Evolutionary conservation across 768 basidiomycete genomes (phyloP).

Genomic region (Leccinellum luteum): DNA sequence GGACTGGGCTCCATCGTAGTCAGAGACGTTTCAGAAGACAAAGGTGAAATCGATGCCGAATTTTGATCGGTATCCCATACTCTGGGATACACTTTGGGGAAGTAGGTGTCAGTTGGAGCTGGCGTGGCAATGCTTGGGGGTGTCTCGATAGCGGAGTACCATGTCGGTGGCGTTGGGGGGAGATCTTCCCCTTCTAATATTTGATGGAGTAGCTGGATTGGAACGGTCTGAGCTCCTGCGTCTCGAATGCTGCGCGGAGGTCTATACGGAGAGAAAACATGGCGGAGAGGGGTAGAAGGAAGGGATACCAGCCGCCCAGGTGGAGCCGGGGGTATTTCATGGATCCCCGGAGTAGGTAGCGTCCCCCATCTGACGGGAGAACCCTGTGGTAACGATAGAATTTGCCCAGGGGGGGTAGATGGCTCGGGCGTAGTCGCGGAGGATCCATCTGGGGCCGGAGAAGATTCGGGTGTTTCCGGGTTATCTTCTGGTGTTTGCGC

Average conservation of each 20-base stretch:
- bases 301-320: constrained; percentile 47
- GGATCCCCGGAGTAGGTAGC: constrained; percentile 57
- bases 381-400: constrained; percentile 28
- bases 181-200: constrained; percentile 37
- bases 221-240: constrained; percentile 21
- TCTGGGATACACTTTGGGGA: constrained; percentile 79
- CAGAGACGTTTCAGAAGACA: constrained; percentile 23
- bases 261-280: constrained; percentile 18
- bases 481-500: background rate
- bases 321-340: constrained; percentile 65
- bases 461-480: constrained; percentile 18
- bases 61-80: constrained; percentile 70
- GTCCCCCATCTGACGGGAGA: constrained; percentile 45
- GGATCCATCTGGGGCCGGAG: constrained; percentile 5
- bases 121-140: constrained; percentile 64
- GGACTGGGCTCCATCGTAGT: constrained; percentile 21
- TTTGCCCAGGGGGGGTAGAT: constrained; percentile 40
- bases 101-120: constrained; percentile 71
- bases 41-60: constrained; percentile 37
- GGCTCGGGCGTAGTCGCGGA: constrained; percentile 14
- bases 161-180: constrained; percentile 66
- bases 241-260: constrained; percentile 14
- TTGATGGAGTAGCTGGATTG: constrained; percentile 13
- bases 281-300: constrained; percentile 37
- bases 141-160: constrained; percentile 80